Percentiles rank a stretch among this genome's conserved stretches.
Conservation (phyloP, 2,329 filamentous ascomycete species). For the Ustulina deusta region DNA sequence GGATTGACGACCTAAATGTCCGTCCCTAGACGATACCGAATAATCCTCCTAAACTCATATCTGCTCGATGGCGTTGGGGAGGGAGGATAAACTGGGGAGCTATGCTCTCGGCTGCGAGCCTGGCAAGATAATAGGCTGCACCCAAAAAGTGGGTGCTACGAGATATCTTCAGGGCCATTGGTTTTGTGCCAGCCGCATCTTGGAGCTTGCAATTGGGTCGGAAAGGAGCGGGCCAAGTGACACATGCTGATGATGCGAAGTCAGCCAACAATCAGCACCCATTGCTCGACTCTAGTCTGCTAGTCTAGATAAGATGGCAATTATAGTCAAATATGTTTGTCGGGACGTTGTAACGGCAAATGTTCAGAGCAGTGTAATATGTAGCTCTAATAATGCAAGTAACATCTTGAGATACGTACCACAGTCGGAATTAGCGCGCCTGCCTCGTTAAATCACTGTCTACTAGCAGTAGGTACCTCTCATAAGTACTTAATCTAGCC, state of each 20-base stretch:
- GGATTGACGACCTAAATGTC: background rate
- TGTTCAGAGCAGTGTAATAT: slow-evolving; percentile 2
- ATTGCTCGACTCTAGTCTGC: background rate
- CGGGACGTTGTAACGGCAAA: background rate
- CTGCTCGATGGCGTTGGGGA: background rate
- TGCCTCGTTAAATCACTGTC: background rate
- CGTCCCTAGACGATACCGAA: background rate
- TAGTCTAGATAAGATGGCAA: no score
- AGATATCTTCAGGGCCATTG: background rate
- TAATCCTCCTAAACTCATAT: background rate
- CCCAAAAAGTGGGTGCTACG: background rate
- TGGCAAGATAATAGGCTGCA: background rate
- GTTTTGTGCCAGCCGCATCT: background rate
- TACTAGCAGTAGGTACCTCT: background rate
- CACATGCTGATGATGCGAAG: background rate
- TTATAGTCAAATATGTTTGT: background rate
- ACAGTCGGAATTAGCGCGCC: background rate
- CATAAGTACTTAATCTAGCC: no score
- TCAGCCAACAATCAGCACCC: background rate
- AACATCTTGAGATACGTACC: no score
- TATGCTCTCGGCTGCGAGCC: background rate
- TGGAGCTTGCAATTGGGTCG: background rate
- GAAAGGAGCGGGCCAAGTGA: background rate
- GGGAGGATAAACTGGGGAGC: background rate
- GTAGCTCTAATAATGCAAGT: background rate